These are phyloP conservation scores for Acacia crassicarpa DNA, from an alignment of 306 rosid species.

Conservation along the genomic window DNA sequence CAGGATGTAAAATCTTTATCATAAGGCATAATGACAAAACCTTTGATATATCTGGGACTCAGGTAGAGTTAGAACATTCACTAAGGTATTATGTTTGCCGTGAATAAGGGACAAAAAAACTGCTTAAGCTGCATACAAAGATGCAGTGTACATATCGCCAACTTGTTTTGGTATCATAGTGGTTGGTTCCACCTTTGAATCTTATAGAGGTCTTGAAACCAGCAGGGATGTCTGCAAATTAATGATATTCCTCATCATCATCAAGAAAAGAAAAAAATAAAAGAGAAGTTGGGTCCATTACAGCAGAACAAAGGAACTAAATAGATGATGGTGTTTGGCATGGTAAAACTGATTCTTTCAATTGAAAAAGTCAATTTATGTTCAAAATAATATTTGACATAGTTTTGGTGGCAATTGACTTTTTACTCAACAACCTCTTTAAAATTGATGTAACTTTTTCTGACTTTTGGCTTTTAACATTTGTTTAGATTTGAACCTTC, in stretches of 20 bases:
- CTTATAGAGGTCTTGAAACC: slow-evolving; percentile 69
- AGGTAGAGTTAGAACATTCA: slow-evolving; percentile 31
- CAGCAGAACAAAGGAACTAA: background rate
- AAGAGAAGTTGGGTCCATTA: too few species aligned
- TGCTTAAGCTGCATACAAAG: slow-evolving; percentile 87
- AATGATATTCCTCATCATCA: slow-evolving; percentile 13
- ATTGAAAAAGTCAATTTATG: too few species aligned
- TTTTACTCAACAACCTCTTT: too few species aligned
- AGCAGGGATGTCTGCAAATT: slow-evolving; percentile 67
- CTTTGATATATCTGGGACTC: background rate
- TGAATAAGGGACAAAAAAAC: slow-evolving; percentile 81
- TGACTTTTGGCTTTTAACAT: too few species aligned
- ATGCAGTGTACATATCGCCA: slow-evolving; percentile 92
- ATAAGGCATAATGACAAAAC: slow-evolving; percentile 3
- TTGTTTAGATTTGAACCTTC: too few species aligned
- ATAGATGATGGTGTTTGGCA: too few species aligned
- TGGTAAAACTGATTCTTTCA: too few species aligned
- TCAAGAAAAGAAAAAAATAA: too few species aligned
- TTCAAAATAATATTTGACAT: too few species aligned
- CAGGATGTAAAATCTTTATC: slow-evolving; percentile 19
- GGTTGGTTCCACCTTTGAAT: slow-evolving; percentile 76
- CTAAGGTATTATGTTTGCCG: slow-evolving; percentile 63
- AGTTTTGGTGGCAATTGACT: too few species aligned
- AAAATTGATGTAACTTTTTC: too few species aligned
- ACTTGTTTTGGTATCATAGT: slow-evolving; percentile 88